phyloP scores from a whole-genome alignment of 2,329 filamentous ascomycete genomes.

The Cladophialophora psammophila region DNA sequence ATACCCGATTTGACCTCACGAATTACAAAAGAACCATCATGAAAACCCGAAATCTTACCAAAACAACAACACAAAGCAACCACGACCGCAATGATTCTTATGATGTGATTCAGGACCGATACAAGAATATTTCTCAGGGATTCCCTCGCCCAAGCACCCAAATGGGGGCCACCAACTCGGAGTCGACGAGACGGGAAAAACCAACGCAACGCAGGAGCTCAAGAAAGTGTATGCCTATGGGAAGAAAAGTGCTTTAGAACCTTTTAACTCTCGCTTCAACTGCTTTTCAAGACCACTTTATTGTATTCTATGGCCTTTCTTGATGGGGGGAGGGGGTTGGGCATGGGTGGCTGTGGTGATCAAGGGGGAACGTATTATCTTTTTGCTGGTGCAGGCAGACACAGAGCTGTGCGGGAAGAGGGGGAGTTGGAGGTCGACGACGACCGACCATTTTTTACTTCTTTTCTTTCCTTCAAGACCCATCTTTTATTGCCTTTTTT shows the following conservation, averaged over 20 bases:
- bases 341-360: slow-evolving; percentile 2
- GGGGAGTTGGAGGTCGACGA: background rate
- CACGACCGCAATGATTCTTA: slow-evolving; percentile 39
- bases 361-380: background rate
- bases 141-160: slow-evolving; percentile 12
- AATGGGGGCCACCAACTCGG: slow-evolving; percentile 5
- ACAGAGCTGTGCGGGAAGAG: background rate
- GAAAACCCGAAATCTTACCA: slow-evolving; percentile 28
- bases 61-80: slow-evolving; percentile 28
- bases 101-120: slow-evolving; percentile 36
- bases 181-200: slow-evolving; percentile 10
- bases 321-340: background rate
- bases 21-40: slow-evolving; percentile 33
- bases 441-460: slow-evolving; percentile 39
- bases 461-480: slow-evolving; percentile 18
- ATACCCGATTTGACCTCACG: slow-evolving; percentile 34
- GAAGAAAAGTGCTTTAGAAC: slow-evolving; percentile 31
- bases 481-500: slow-evolving; percentile 19
- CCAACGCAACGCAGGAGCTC: slow-evolving; percentile 30
- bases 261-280: slow-evolving; percentile 27
- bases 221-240: slow-evolving; percentile 29
- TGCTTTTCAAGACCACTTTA: slow-evolving; percentile 15
- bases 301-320: slow-evolving; percentile 34
- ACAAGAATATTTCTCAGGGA: slow-evolving; percentile 26
- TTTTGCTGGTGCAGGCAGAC: background rate